Percentiles rank a stretch among this genome's conserved stretches.
Conservation (phyloP, 257 asterid species). For the Gardenia jasminoides region DNA sequence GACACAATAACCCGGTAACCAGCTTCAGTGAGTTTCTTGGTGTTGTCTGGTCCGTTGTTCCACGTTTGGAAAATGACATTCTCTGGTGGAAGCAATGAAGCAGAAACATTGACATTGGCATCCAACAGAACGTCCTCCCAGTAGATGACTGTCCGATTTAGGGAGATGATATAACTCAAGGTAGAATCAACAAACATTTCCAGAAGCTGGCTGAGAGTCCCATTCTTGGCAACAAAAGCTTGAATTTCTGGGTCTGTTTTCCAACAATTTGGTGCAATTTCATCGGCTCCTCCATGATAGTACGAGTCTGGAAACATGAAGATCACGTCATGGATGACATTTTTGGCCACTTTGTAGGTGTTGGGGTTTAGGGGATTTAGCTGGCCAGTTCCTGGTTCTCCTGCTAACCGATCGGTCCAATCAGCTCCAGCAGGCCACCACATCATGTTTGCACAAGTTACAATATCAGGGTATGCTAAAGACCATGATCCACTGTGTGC, state of each 20-base stretch:
- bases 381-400: constrained; percentile 92
- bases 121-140: constrained; percentile 89
- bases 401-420: constrained; percentile 65
- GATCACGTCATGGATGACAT: constrained; percentile 48
- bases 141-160: constrained; percentile 72
- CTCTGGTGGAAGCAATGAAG: constrained; percentile 58
- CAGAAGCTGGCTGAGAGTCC: constrained; percentile 69
- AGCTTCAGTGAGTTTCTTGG: constrained; percentile 51
- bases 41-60: constrained; percentile 77
- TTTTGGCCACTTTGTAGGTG: constrained; percentile 66
- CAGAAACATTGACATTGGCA: constrained; percentile 37
- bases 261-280: constrained; percentile 80
- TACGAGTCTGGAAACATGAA: constrained; percentile 75
- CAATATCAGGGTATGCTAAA: constrained; percentile 80
- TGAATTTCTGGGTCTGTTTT: constrained; percentile 57
- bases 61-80: constrained; percentile 74
- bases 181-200: constrained; percentile 62
- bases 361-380: constrained; percentile 72
- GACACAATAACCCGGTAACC: constrained; percentile 85
- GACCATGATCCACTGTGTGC: constrained; percentile 96
- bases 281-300: constrained; percentile 84
- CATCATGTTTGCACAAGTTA: constrained; percentile 72
- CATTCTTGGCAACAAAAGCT: constrained; percentile 49
- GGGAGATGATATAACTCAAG: constrained; percentile 63
- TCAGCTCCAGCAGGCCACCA: constrained; percentile 81